Evolutionary conservation across 768 basidiomycete genomes (phyloP), one percentile per base, ranked within the genome.

Genomic region (Plicaturopsis crispa): DNA sequence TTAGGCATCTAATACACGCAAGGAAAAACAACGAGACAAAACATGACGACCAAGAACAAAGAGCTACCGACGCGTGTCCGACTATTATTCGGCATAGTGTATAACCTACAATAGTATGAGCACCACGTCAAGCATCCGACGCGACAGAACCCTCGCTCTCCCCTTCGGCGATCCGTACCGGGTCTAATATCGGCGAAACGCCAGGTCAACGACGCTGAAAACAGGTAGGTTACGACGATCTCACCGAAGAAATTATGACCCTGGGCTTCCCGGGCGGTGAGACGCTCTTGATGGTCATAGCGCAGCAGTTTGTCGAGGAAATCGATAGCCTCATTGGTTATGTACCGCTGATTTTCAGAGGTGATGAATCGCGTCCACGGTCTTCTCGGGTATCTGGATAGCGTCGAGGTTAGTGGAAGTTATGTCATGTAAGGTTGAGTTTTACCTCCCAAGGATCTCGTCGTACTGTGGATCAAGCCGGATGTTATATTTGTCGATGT

Each of bases 331-430:
- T 97, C 94, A 56, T 91, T 97, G 17, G 90, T 89, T 51, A 97
- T 91, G 61, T 88, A 96, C 41, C 91, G 78, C 59, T 94, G 91
- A 56, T 96, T 96, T 58, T 93, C 90, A 11, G 86, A 86, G 7
- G 91, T 96, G 51, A 96, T 86, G 62, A 97, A 97, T 42, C 86
- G 75, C 31, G 85, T 80, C 94, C 94, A 98, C 12, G 91, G 84
- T 59, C 96, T 97, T 61, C 87, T 79, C 43, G 86, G 84, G 63
- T 91, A 94, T 61, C 86, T 89, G 44, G 8, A 44, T 24, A 32
- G 47, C 16, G 5, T n/a, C n/a, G n/a, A n/a, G n/a, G n/a, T n/a
- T n/a, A n/a, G n/a, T n/a, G n/a, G n/a, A n/a, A n/a, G n/a, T n/a
- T n/a, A n/a, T n/a, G n/a, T n/a, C 26, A 28, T 11, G 30, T 31